These are phyloP conservation scores for Globisporangium apiculatum DNA, from an alignment of 352 stramenopile genomes.

Conservation along the genomic window DNA sequence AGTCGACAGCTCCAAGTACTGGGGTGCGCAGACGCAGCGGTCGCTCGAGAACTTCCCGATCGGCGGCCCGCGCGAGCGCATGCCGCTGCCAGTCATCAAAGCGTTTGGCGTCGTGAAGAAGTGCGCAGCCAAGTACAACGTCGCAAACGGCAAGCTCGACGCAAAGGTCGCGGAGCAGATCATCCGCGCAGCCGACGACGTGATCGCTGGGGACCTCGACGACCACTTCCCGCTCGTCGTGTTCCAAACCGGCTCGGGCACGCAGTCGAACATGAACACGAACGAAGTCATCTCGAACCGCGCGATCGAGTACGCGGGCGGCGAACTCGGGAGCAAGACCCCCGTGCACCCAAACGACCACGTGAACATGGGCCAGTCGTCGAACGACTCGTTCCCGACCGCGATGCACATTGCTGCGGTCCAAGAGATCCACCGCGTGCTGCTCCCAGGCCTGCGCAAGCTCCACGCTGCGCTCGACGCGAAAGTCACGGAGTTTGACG, in stretches of 20 bases:
- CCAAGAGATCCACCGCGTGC: constrained; percentile 74
- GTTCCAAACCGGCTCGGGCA: constrained; percentile 69
- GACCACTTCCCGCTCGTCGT: constrained; percentile 93
- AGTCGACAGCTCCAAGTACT: constrained; percentile 83
- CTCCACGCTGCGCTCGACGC: constrained; percentile 79
- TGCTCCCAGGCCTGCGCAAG: constrained; percentile 67
- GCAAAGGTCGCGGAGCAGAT: constrained; percentile 83
- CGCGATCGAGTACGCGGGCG: constrained; percentile 47
- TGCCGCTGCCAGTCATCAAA: constrained; percentile 94
- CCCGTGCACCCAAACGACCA: constrained; percentile 95
- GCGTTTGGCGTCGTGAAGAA: constrained; percentile 94
- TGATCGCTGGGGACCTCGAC: constrained; percentile 90
- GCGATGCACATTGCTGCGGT: constrained; percentile 95
- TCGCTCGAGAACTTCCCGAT: constrained; percentile 96
- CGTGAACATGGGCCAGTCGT: constrained; percentile 96
- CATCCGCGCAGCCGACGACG: constrained; percentile 87
- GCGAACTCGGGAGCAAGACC: constrained; percentile 43
- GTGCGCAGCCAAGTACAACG: constrained; percentile 91
- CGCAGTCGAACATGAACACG: constrained; percentile 75
- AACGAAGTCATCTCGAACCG: constrained; percentile 76
- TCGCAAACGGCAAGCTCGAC: constrained; percentile 80
- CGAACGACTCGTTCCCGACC: constrained; percentile 96
- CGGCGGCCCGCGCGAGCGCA: constrained; percentile 79
- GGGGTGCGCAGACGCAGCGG: constrained; percentile 93
- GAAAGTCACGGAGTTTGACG: constrained; percentile 89